Percentiles rank a stretch among this genome's conserved stretches.
These are phyloP conservation scores for Monosporascus sp. DNA, from an alignment of 2,329 filamentous ascomycete species.

Conservation along the genomic window DNA sequence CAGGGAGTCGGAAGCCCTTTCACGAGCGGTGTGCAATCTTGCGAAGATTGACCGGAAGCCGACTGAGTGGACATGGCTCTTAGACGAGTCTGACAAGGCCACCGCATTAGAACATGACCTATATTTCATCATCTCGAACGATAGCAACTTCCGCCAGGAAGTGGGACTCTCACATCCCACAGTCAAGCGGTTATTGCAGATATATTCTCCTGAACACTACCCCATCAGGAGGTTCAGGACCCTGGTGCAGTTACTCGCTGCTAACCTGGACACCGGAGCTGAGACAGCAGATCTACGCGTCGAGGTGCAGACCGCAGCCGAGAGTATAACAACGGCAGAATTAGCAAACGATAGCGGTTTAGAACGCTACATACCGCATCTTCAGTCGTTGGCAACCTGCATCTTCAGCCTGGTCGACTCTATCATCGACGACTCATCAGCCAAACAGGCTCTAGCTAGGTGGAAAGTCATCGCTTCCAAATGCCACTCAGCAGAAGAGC, in stretches of 20 bases:
- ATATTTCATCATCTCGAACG: slow-evolving; percentile 38
- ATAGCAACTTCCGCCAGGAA: slow-evolving; percentile 25
- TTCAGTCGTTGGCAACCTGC: slow-evolving; percentile 40
- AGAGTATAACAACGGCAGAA: slow-evolving; percentile 29
- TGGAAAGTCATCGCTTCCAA: slow-evolving; percentile 40
- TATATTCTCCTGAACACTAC: slow-evolving; percentile 44
- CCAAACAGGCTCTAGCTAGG: slow-evolving; percentile 31
- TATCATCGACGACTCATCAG: slow-evolving; percentile 26
- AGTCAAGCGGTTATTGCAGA: slow-evolving; percentile 41
- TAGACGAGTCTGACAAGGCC: slow-evolving; percentile 46
- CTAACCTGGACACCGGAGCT: slow-evolving; percentile 40
- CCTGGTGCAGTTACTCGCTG: slow-evolving; percentile 42
- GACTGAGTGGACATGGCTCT: slow-evolving; percentile 50
- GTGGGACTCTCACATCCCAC: slow-evolving; percentile 39
- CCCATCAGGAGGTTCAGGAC: slow-evolving; percentile 49
- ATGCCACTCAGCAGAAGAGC: slow-evolving; percentile 33
- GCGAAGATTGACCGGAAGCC: slow-evolving; percentile 53
- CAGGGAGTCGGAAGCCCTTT: slow-evolving; percentile 47
- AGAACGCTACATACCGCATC: slow-evolving; percentile 40
- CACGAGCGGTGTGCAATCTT: slow-evolving; percentile 53
- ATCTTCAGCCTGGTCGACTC: slow-evolving; percentile 36
- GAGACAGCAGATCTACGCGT: slow-evolving; percentile 32
- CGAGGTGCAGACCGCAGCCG: slow-evolving; percentile 33
- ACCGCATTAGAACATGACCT: slow-evolving; percentile 58
- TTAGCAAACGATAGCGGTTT: slow-evolving; percentile 41